These are phyloP conservation scores for Dactylonectria estremocensis DNA, from an alignment of 2,329 filamentous ascomycete species.

Conservation along the genomic window DNA sequence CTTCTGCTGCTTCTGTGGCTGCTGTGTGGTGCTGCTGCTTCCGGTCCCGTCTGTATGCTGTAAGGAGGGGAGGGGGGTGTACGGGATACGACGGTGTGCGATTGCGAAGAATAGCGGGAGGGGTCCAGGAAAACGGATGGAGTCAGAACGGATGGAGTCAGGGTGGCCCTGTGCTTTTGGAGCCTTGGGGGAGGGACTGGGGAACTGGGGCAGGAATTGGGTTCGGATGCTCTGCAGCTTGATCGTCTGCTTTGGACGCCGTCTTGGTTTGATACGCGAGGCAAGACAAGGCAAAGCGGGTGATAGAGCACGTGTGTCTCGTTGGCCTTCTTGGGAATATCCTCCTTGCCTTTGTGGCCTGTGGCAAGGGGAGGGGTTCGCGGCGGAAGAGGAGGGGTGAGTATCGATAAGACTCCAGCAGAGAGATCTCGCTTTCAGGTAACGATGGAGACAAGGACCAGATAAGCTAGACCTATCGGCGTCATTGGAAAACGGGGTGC, in stretches of 20 bases:
- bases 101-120: background rate
- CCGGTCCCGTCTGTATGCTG: constrained; percentile 29
- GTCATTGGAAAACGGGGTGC: constrained; percentile 61
- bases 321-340: background rate
- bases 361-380: constrained; percentile 29
- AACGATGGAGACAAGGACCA: constrained; percentile 68
- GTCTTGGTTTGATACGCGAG: constrained; percentile 20
- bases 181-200: constrained; percentile 32
- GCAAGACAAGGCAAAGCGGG: background rate
- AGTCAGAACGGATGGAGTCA: constrained; percentile 10
- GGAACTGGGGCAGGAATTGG: constrained; percentile 45
- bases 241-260: constrained; percentile 30
- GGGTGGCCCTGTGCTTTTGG: constrained; percentile 18
- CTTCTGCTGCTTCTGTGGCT: constrained; percentile 19
- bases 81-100: constrained; percentile 11
- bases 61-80: constrained; percentile 34
- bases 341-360: background rate
- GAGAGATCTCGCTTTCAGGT: constrained; percentile 57
- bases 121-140: constrained; percentile 8
- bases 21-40: constrained; percentile 33
- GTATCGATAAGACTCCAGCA: constrained; percentile 20
- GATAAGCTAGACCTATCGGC: constrained; percentile 72
- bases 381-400: constrained; percentile 27
- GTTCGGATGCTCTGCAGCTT: constrained; percentile 36
- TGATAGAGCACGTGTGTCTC: constrained; percentile 7